Percentiles rank a stretch among this genome's conserved stretches.
phyloP scores from a whole-genome alignment of 352 stramenopile genomes.

The Aphanomyces euteiches region DNA sequence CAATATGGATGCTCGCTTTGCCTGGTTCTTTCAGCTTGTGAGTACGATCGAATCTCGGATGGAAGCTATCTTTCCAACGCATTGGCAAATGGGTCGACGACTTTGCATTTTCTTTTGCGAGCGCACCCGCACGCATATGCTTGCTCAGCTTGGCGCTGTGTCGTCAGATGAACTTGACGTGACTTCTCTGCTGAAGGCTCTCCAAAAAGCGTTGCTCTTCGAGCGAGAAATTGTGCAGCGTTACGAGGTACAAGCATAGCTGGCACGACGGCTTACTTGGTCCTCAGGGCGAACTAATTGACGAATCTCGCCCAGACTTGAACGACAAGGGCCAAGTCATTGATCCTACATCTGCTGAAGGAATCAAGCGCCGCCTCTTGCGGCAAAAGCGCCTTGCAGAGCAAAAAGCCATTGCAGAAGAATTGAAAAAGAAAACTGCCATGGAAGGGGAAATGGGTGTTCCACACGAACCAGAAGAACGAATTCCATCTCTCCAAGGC shows the following conservation, averaged over 20 bases:
- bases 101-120: conserved; percentile 93
- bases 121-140: conserved; percentile 66
- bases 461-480: conserved; percentile 41
- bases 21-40: conserved; percentile 79
- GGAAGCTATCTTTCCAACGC: conserved; percentile 91
- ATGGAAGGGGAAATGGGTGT: conserved; percentile 28
- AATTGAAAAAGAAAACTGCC: conserved; percentile 26
- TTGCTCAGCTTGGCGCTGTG: conserved; percentile 57
- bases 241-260: conserved; percentile 49
- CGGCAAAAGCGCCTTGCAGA: conserved; percentile 69
- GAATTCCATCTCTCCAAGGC: conserved; percentile 59
- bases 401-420: conserved; percentile 38
- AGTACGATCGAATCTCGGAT: conserved; percentile 77
- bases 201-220: conserved; percentile 77
- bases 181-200: conserved; percentile 58
- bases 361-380: conserved; percentile 69
- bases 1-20: conserved; percentile 66
- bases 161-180: conserved; percentile 75
- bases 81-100: conserved; percentile 94
- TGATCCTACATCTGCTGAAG: conserved; percentile 64
- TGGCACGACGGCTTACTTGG: too few relatives aligned
- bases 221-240: conserved; percentile 64
- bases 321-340: conserved; percentile 71
- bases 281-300: conserved; percentile 34
- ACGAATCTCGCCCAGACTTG: conserved; percentile 54